Conservation (phyloP, 805 yeast genomes). For the Metschnikowia santaceciliae region DNA sequence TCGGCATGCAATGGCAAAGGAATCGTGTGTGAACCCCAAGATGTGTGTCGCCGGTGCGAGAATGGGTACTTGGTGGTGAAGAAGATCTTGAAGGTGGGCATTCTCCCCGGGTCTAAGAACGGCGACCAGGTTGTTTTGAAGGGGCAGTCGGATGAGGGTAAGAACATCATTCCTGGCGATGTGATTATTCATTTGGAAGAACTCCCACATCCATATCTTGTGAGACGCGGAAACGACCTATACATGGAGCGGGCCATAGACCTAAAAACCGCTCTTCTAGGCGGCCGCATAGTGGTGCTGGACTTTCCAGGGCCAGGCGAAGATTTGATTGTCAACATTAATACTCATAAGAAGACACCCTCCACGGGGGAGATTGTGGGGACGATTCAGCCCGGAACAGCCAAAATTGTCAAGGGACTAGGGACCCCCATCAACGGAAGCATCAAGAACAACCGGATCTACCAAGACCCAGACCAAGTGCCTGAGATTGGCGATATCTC, state of each 20-base stretch:
- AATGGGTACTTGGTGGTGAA: slow-evolving; percentile 44
- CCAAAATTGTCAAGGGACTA: slow-evolving; percentile 45
- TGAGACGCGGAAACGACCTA: slow-evolving; percentile 44
- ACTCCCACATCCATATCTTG: slow-evolving; percentile 33
- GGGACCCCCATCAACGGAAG: slow-evolving; percentile 59
- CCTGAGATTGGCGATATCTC: slow-evolving; percentile 14
- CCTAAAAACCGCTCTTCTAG: slow-evolving; percentile 51
- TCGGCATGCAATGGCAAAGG: slow-evolving; percentile 36
- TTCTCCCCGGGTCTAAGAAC: slow-evolving; percentile 52
- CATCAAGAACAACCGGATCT: slow-evolving; percentile 22
- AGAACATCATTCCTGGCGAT: slow-evolving; percentile 60
- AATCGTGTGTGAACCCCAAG: slow-evolving; percentile 17
- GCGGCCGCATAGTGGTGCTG: slow-evolving; percentile 44
- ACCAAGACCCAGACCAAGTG: slow-evolving; percentile 15
- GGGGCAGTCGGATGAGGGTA: slow-evolving; percentile 66
- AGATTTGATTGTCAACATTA: slow-evolving; percentile 27
- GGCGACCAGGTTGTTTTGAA: slow-evolving; percentile 50
- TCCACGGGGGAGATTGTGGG: slow-evolving; percentile 47
- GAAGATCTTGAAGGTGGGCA: slow-evolving; percentile 48
- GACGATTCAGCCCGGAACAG: slow-evolving; percentile 44
- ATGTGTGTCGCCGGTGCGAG: slow-evolving; percentile 25
- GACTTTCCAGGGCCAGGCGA: slow-evolving; percentile 33
- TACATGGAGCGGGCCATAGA: slow-evolving; percentile 44
- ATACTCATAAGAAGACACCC: slow-evolving; percentile 30
- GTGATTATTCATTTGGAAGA: slow-evolving; percentile 53